Evolutionary conservation across 306 rosid species (phyloP).

Genomic region (Acacia crassicarpa): DNA sequence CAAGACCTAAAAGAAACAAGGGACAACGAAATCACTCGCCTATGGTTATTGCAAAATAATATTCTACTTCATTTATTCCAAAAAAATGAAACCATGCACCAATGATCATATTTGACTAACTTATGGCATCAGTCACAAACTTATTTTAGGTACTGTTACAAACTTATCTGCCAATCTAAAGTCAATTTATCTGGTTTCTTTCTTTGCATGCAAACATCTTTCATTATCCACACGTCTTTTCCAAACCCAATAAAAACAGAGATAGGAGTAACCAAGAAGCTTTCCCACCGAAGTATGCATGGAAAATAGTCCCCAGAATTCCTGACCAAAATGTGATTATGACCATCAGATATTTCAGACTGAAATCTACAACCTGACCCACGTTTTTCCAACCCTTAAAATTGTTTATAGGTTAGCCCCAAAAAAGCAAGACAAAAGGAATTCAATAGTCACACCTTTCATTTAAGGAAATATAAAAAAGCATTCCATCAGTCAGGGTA

Average conservation of each 20-base stretch:
- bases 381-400: not conserved
- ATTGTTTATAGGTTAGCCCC: not conserved
- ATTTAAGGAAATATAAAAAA: not conserved
- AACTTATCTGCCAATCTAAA: not conserved
- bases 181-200: not conserved
- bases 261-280: not conserved
- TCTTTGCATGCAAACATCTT: not conserved
- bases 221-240: not conserved
- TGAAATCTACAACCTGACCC: not conserved
- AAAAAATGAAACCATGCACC: not conserved
- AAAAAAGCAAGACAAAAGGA: not conserved
- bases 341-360: not conserved
- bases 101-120: not conserved
- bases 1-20: not conserved
- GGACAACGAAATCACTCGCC: not conserved
- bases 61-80: not conserved
- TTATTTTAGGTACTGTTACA: not conserved
- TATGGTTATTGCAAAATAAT: not conserved
- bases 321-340: not conserved
- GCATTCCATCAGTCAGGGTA: not conserved
- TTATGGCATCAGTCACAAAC: not conserved
- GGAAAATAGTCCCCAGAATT: not conserved
- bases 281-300: too few species aligned
- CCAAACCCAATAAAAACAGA: not conserved
- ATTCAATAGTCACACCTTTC: not conserved